Conservation (phyloP, 2,329 filamentous ascomycete genomes). For the Diaporthe sp. region DNA sequence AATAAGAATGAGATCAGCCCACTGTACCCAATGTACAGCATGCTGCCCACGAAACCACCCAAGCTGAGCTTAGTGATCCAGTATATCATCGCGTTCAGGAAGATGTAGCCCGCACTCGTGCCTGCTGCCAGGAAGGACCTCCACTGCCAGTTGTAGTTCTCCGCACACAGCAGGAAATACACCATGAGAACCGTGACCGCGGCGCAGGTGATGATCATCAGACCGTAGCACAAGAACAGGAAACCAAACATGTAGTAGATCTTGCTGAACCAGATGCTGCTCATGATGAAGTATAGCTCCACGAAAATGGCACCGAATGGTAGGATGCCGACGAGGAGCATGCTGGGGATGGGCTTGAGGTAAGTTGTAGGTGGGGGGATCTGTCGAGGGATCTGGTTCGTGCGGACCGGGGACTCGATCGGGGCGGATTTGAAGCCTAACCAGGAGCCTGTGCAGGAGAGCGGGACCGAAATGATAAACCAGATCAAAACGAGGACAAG, state of each 20-base stretch:
- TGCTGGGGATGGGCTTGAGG: constrained; percentile 87
- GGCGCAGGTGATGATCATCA: constrained; percentile 96
- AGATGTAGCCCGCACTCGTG: constrained; percentile 91
- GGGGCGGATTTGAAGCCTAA: constrained; percentile 83
- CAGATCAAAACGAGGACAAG: constrained; percentile 92
- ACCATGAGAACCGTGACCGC: constrained; percentile 94
- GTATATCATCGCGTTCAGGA: constrained; percentile 90
- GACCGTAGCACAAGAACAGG: constrained; percentile 94
- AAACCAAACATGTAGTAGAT: constrained; percentile 99
- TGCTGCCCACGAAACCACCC: constrained; percentile 84
- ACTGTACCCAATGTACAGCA: constrained; percentile 95
- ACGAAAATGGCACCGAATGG: constrained; percentile 98
- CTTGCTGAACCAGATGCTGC: constrained; percentile 97
- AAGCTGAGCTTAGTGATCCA: constrained; percentile 91
- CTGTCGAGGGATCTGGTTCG: constrained; percentile 98
- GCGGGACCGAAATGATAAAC: constrained; percentile 95
- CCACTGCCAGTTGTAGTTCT: constrained; percentile 99
- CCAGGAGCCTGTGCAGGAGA: constrained; percentile 93
- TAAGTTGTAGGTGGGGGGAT: constrained; percentile 89
- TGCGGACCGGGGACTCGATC: constrained; percentile 86
- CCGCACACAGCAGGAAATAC: constrained; percentile 94
- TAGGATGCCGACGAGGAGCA: constrained; percentile 90
- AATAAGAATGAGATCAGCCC: constrained; percentile 90
- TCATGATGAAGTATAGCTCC: constrained; percentile 99
- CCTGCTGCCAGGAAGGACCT: constrained; percentile 92